A percentile compares a stretch with the other conserved stretches of the same genome.
phyloP scores from a whole-genome alignment of 192 early-diverging fungal species.

The Gigaspora rosea region DNA sequence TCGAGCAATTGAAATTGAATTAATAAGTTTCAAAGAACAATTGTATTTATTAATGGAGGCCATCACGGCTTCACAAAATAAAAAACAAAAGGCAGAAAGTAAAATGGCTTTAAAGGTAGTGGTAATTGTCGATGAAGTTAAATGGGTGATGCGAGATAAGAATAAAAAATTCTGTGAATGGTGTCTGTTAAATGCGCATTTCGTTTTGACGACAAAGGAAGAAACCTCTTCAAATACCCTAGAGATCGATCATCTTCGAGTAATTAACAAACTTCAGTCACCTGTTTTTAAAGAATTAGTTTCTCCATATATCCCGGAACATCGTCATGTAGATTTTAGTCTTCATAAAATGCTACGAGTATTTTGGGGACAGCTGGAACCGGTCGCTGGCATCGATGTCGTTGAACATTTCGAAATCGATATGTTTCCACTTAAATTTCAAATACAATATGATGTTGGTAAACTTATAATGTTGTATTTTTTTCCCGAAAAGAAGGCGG shows the following conservation, averaged over 20 bases:
- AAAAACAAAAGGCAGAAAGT: conserved; percentile 58
- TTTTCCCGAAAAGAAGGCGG: conserved; percentile 64
- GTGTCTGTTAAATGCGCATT: conserved; percentile 63
- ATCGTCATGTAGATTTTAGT: conserved; percentile 65
- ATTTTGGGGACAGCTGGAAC: conserved; percentile 74
- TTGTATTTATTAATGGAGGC: conserved; percentile 74
- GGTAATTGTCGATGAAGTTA: conserved; percentile 58
- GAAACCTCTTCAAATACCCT: conserved; percentile 77
- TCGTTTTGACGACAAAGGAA: conserved; percentile 76
- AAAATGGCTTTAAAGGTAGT: conserved; percentile 59
- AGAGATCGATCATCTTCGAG: conserved; percentile 71
- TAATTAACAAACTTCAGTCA: conserved; percentile 64
- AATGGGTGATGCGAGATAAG: conserved; percentile 76
- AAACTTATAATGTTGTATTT: conserved; percentile 79
- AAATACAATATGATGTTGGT: conserved; percentile 85
- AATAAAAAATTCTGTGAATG: conserved; percentile 70
- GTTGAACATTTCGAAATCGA: conserved; percentile 91
- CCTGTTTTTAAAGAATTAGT: conserved; percentile 64
- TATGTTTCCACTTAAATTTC: conserved; percentile 77
- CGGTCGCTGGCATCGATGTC: conserved; percentile 89
- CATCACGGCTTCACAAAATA: conserved; percentile 60
- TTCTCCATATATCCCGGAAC: conserved; percentile 57
- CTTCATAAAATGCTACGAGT: conserved; percentile 89
- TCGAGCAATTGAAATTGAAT: conserved; percentile 20
- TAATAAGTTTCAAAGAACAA: conserved; percentile 55